Evolutionary conservation across 164 flowering plant genomes (phyloP), one percentile per base, ranked within the genome.

Genomic region (Annona squamosa): DNA sequence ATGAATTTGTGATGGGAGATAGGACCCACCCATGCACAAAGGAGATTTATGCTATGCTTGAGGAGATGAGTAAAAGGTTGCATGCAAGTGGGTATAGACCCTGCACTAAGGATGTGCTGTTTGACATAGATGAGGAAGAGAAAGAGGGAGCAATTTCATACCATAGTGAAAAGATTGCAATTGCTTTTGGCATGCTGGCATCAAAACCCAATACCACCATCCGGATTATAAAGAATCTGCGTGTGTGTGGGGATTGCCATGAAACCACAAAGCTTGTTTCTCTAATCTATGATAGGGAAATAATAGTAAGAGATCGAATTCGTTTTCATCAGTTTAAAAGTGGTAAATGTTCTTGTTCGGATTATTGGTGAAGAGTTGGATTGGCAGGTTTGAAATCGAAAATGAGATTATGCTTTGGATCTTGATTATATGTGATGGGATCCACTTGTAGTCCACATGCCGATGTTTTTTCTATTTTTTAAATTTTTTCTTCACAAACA

Each of bases 1-100:
- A 81, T 47, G 77, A 81, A 59, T 81, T 81, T 70, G 57, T 81
- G 6, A 78, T 78, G 81, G 83, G 83, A 63, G 83, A 81, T 26
- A 78, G 73, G 63, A 64, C 83, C 5, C 83, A 81, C 71, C 77
- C 79, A 13, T 70, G 78, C 44, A 69, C 72, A 5, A 47, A 59
- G 5, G 77, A 81, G 75, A 81, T 81, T 44, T 81, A 81, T n/a
- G 74, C 63, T 3, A 62, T 69, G 71, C 70, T 66, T 16, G 71
- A 71, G 59, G 72, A 42, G 41, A 42, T 63, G 47, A 26, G 46
- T 16, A 67, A 67, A 65, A 37, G 17, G 56, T 67, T 59, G 47
- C 45, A 61, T 48, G 62, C 16, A n/a, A 16, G 2, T 46, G 72
- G 71, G n/a, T 68, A 67, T 66, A 63, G 6, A 13, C 61, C 70